Evolutionary conservation across 768 basidiomycete species (phyloP).

Genomic region (Arthromyces matolae): DNA sequence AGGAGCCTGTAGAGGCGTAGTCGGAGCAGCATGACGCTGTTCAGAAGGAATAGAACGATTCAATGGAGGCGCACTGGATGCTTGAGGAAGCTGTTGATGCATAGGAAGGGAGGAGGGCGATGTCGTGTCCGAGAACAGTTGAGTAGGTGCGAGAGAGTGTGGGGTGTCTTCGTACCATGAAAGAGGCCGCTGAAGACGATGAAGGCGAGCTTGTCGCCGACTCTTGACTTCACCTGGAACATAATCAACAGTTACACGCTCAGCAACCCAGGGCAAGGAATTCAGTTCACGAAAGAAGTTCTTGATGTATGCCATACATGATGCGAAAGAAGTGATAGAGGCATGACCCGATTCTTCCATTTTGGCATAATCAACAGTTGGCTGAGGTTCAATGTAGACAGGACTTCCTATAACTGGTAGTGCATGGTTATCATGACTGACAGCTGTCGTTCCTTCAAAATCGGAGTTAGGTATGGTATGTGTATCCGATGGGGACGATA

Average conservation of each 20-base stretch:
- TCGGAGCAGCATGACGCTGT: no score
- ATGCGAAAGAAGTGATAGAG: constrained; percentile 25
- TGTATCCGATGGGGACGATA: constrained; percentile 8
- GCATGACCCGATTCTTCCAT: constrained; percentile 27
- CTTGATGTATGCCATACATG: constrained; percentile 25
- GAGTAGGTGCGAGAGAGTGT: constrained; percentile 5
- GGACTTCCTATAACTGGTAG: constrained; percentile 17
- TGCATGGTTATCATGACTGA: constrained; percentile 9
- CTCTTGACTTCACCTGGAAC: constrained; percentile 21
- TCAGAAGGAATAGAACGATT: background rate
- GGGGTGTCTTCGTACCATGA: constrained; percentile 16
- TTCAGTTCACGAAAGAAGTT: constrained; percentile 29
- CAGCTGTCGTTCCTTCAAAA: constrained; percentile 11
- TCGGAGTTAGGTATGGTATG: constrained; percentile 3
- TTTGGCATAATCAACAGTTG: constrained; percentile 30
- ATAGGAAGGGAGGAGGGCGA: constrained; percentile 14
- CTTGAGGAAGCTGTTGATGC: background rate
- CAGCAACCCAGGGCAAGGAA: constrained; percentile 34
- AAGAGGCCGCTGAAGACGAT: constrained; percentile 4
- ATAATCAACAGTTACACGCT: constrained; percentile 31
- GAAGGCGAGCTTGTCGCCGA: constrained; percentile 10
- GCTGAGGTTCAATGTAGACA: constrained; percentile 25
- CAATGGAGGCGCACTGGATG: background rate
- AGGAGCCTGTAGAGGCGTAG: background rate
- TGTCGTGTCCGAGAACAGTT: constrained; percentile 10